Evolutionary conservation across 2,329 filamentous ascomycete genomes (phyloP), one percentile per base, ranked within the genome.

Genomic region (Claviceps sp.): DNA sequence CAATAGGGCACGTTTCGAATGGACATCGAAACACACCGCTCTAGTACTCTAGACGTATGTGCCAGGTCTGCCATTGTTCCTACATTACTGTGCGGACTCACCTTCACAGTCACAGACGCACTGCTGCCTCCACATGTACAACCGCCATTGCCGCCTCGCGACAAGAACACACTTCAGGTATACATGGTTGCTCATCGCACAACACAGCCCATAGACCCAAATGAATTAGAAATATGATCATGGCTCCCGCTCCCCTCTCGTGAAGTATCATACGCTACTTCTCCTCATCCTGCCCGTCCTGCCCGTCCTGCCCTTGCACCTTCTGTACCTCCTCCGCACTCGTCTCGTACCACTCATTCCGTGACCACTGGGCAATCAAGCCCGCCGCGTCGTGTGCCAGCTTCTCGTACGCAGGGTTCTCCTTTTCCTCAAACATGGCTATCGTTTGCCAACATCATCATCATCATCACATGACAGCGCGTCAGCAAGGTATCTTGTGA

Each of bases 371-470:
- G 4, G 77, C 74, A 50, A 93, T 78, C 61, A 84, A 66, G 55
- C 77, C 75, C 56, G 78, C 80, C 4, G 86, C 84, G 51, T 81
- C 74, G 48, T 81, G 74, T n/a, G 78, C 71, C 64, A 93, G 73
- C 51, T 72, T 74, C 55, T 79, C 77, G 60, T 88, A 91, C 1
- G 80, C 85, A 1, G 86, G 84, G 60, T 93, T 91, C 45, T 82
- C 75, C 55, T 74, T 75, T 1, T 81, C 74, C 50, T 82, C 82
- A 59, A 93, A 93, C 85, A 93, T 86, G 52, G 69, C 79, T 82
- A 51, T 37, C 11, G 53, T 8, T 18, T 14, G n/a, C 18, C 18
- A 14, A 24, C 30, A 34, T 20, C 18, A 34, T 34, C 26, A 26
- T 26, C 30, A 30, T 30, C 30, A 30, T 34, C 9, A 34, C 30